phyloP scores from a whole-genome alignment of 1,284 basidiomycete species.

The Psilocybe mexicana region DNA sequence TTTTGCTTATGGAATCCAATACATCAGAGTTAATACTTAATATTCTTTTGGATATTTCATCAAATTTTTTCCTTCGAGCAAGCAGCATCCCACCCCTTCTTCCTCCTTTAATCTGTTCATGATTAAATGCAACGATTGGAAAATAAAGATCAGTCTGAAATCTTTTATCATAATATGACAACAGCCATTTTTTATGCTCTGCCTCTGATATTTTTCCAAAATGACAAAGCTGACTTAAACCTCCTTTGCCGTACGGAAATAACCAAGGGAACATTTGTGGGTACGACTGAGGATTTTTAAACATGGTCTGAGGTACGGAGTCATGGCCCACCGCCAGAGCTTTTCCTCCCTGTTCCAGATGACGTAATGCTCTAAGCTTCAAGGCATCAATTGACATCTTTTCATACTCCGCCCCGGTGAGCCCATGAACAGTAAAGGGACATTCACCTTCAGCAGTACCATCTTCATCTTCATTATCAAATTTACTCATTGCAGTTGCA shows the following conservation, averaged over 20 bases:
- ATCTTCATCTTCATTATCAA: constrained; percentile 24
- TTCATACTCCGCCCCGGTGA: constrained; percentile 6
- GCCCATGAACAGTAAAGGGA: constrained; percentile 29
- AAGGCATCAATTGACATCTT: neutral
- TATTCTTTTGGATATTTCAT: constrained; percentile 15
- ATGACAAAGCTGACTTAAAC: constrained; percentile 21
- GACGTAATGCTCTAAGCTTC: neutral
- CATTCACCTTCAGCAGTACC: constrained; percentile 25
- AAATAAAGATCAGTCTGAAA: constrained; percentile 33
- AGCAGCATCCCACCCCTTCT: constrained; percentile 16
- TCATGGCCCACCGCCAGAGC: constrained; percentile 23
- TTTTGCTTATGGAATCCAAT: constrained; percentile 9
- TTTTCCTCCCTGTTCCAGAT: constrained; percentile 12
- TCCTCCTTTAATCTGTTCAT: constrained; percentile 21
- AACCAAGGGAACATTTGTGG: constrained; percentile 22
- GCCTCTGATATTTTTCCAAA: constrained; percentile 17
- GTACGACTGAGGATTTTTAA: neutral
- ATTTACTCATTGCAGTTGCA: constrained; percentile 1
- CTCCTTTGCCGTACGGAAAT: constrained; percentile 37
- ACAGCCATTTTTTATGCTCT: constrained; percentile 17
- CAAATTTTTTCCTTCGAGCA: constrained; percentile 19
- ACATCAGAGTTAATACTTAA: constrained; percentile 12
- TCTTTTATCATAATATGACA: constrained; percentile 27
- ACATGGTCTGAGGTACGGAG: constrained; percentile 22
- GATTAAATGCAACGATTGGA: constrained; percentile 39